These are phyloP conservation scores for Lichtheimia ramosa DNA, from an alignment of 371 early-diverging fungal species.

Conservation along the genomic window DNA sequence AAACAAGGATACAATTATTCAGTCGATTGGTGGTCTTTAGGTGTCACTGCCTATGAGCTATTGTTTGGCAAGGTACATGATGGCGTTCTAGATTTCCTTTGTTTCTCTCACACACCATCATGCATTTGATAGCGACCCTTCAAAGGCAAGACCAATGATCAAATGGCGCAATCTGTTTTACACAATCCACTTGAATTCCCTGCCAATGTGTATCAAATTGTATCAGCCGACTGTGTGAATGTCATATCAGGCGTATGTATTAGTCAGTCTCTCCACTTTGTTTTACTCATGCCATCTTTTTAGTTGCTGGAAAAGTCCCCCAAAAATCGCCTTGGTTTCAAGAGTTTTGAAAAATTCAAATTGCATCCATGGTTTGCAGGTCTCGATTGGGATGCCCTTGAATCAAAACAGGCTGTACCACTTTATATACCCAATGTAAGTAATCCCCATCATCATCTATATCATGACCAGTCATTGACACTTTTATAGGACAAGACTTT, in stretches of 20 bases:
- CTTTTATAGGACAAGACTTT: slow-evolving; percentile 50
- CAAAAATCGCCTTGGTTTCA: slow-evolving; percentile 48
- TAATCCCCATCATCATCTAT: too few species aligned
- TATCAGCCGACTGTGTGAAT: slow-evolving; percentile 53
- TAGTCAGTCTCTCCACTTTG: not conserved
- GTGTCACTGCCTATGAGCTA: slow-evolving; percentile 81
- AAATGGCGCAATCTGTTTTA: slow-evolving; percentile 56
- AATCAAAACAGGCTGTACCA: slow-evolving; percentile 48
- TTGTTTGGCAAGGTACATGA: slow-evolving; percentile 61
- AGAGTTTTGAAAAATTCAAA: slow-evolving; percentile 55
- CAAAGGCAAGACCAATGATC: slow-evolving; percentile 69
- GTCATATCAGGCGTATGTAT: slow-evolving; percentile 43
- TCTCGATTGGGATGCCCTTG: slow-evolving; percentile 58
- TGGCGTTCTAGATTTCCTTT: not conserved
- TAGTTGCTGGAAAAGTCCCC: slow-evolving; percentile 56
- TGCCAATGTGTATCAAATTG: slow-evolving; percentile 37
- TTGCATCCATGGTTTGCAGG: slow-evolving; percentile 59
- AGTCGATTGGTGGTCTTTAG: slow-evolving; percentile 92
- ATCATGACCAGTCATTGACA: not conserved
- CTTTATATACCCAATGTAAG: slow-evolving; percentile 60
- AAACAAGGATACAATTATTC: slow-evolving; percentile 70
- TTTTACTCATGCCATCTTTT: slow-evolving; percentile 33
- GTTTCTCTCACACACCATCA: not conserved
- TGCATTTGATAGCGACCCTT: slow-evolving; percentile 63
- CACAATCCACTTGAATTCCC: slow-evolving; percentile 57